These are phyloP conservation scores for Fraxinus pennsylvanica DNA, from an alignment of 257 asterid genomes.

Conservation along the genomic window DNA sequence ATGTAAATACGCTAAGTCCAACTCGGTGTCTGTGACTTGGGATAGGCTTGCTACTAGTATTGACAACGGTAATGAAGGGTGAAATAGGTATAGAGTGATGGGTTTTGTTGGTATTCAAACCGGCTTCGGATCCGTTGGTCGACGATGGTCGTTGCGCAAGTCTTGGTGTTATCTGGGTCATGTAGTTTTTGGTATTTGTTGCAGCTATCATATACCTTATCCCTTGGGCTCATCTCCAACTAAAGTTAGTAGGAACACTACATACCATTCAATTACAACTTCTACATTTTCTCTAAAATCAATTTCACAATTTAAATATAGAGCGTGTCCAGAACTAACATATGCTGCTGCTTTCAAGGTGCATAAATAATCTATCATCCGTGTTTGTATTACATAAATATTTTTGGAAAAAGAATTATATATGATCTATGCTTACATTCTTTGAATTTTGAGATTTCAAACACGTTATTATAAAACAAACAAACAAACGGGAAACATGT, in stretches of 20 bases:
- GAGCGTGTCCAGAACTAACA: too few relatives aligned
- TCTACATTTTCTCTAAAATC: too few relatives aligned
- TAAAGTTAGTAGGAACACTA: too few relatives aligned
- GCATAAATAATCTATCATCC: neutral
- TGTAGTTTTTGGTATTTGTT: too few relatives aligned
- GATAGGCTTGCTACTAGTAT: slow-evolving; percentile 43
- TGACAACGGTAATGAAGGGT: slow-evolving; percentile 37
- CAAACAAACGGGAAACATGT: too few relatives aligned
- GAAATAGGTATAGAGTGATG: slow-evolving; percentile 73
- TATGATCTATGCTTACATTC: neutral
- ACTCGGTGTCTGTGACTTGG: slow-evolving; percentile 79
- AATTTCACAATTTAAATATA: too few relatives aligned
- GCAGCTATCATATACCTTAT: too few relatives aligned
- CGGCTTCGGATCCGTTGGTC: slow-evolving; percentile 79
- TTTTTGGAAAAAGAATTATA: neutral
- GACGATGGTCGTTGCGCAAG: slow-evolving; percentile 69
- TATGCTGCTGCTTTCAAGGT: too few relatives aligned
- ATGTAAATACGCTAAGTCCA: slow-evolving; percentile 55
- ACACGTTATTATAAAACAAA: too few relatives aligned
- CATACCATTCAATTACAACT: too few relatives aligned
- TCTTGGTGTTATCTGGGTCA: slow-evolving; percentile 51
- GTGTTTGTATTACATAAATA: neutral
- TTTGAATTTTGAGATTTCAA: neutral
- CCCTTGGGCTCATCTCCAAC: too few relatives aligned
- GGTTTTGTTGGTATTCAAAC: slow-evolving; percentile 95